These are phyloP conservation scores for Phialocephala sp. DNA, from an alignment of 2,329 filamentous ascomycete species.

Conservation along the genomic window DNA sequence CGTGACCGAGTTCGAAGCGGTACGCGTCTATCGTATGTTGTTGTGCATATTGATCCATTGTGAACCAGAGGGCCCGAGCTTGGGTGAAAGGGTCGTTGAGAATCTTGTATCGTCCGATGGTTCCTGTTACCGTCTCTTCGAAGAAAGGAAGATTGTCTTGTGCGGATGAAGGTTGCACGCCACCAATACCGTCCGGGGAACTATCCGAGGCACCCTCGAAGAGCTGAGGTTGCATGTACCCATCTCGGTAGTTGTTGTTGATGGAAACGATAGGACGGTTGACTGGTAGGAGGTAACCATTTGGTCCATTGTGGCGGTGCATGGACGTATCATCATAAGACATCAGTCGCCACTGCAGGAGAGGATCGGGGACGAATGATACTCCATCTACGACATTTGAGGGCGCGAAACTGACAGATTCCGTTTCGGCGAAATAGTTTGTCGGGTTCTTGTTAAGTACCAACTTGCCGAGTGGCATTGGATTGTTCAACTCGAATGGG, in stretches of 20 bases:
- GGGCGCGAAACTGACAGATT: slow-evolving; percentile 70
- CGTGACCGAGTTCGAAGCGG: slow-evolving; percentile 14
- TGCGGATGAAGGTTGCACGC: slow-evolving; percentile 4
- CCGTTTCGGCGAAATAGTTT: slow-evolving; percentile 73
- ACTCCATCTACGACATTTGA: slow-evolving; percentile 67
- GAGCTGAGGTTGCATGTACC: slow-evolving; percentile 68
- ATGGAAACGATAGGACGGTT: slow-evolving; percentile 67
- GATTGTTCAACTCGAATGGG: slow-evolving; percentile 55
- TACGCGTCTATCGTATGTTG: slow-evolving; percentile 17
- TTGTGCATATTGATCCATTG: slow-evolving; percentile 16
- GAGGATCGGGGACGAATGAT: slow-evolving; percentile 64
- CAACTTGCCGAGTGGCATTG: slow-evolving; percentile 55
- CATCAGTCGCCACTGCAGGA: slow-evolving; percentile 76
- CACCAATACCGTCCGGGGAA: slow-evolving; percentile 14
- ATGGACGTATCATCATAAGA: slow-evolving; percentile 77
- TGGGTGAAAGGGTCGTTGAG: slow-evolving; percentile 16
- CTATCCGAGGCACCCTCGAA: slow-evolving; percentile 67
- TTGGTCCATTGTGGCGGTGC: slow-evolving; percentile 72
- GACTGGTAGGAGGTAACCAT: slow-evolving; percentile 77
- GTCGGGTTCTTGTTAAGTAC: slow-evolving; percentile 57
- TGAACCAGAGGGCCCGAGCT: slow-evolving; percentile 11
- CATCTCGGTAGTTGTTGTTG: slow-evolving; percentile 77
- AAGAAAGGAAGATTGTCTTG: slow-evolving; percentile 4
- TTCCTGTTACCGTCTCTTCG: slow-evolving; percentile 6
- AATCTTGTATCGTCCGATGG: slow-evolving; percentile 6